A percentile compares a stretch with the other conserved stretches of the same genome.
phyloP scores from a whole-genome alignment of 352 stramenopile species.

The Phytophthora sojae region DNA sequence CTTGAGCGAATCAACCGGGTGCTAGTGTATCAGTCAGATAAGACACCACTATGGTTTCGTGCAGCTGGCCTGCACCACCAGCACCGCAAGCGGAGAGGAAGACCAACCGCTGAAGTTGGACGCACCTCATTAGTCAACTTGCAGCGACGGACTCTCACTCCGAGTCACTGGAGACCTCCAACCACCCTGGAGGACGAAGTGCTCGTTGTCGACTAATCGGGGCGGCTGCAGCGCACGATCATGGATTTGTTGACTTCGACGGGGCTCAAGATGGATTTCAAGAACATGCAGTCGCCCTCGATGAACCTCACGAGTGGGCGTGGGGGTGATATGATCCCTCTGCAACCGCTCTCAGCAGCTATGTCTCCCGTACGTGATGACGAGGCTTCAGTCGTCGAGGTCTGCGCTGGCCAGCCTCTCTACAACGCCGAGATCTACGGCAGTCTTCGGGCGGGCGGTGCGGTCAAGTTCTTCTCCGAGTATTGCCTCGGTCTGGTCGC shows the following conservation, averaged over 20 bases:
- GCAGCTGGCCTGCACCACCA: background rate
- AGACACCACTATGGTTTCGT: background rate
- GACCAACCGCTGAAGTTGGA: background rate
- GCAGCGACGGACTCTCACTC: constrained; percentile 14
- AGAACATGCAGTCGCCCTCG: constrained; percentile 21
- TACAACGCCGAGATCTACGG: constrained; percentile 70
- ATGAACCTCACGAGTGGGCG: constrained; percentile 22
- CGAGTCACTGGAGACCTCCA: constrained; percentile 1
- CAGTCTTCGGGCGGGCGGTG: constrained; percentile 49
- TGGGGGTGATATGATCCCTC: constrained; percentile 6
- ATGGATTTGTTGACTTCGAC: constrained; percentile 22
- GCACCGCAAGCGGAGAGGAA: too few species aligned
- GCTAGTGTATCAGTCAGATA: too few species aligned
- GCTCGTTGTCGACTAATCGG: constrained; percentile 28
- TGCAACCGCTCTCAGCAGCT: background rate
- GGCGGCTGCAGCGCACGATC: constrained; percentile 16
- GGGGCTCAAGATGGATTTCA: constrained; percentile 32
- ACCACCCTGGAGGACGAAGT: constrained; percentile 33
- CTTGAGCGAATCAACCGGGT: too few species aligned
- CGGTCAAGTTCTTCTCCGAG: constrained; percentile 49
- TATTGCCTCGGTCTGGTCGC: constrained; percentile 47
- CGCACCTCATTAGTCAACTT: constrained; percentile 18
- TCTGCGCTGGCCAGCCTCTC: constrained; percentile 36
- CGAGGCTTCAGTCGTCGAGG: constrained; percentile 23
- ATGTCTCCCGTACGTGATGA: constrained; percentile 4